These are phyloP conservation scores for Myxozyma udenii DNA, from an alignment of 805 yeast genomes.

Conservation along the genomic window DNA sequence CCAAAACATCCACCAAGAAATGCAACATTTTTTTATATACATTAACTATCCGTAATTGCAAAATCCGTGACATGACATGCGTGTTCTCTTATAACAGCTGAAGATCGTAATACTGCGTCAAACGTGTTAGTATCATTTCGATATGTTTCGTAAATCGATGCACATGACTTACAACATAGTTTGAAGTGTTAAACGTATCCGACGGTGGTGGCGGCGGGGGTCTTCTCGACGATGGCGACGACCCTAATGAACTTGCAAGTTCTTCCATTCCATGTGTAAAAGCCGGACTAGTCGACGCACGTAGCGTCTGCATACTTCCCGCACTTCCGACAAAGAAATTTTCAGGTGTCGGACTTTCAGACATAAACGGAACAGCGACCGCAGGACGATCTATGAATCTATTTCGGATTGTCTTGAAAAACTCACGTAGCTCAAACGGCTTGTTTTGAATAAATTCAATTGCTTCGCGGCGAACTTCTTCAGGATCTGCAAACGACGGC, in stretches of 20 bases:
- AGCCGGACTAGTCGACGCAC: slow-evolving; percentile 10
- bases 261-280: slow-evolving; percentile 1
- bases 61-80: no score
- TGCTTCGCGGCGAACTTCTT: slow-evolving; percentile 20
- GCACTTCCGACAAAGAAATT: slow-evolving; percentile 6
- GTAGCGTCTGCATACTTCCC: slow-evolving; percentile 3
- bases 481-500: slow-evolving; percentile 13
- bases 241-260: slow-evolving; percentile 10
- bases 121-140: no score
- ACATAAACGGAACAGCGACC: slow-evolving; percentile 26
- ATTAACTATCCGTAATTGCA: no score
- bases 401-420: slow-evolving; percentile 16
- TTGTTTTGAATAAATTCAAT: slow-evolving; percentile 22
- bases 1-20: no score
- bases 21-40: no score
- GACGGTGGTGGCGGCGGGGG: slow-evolving; percentile 28
- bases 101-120: slow-evolving; percentile 28
- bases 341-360: slow-evolving; percentile 24
- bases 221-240: slow-evolving; percentile 15
- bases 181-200: slow-evolving; percentile 25
- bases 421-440: slow-evolving; percentile 13
- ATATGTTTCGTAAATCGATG: background rate
- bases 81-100: slow-evolving; percentile 14
- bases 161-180: slow-evolving; percentile 17
- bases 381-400: slow-evolving; percentile 23